phyloP scores from a whole-genome alignment of 805 yeast genomes.

The Candida sonorensis region DNA sequence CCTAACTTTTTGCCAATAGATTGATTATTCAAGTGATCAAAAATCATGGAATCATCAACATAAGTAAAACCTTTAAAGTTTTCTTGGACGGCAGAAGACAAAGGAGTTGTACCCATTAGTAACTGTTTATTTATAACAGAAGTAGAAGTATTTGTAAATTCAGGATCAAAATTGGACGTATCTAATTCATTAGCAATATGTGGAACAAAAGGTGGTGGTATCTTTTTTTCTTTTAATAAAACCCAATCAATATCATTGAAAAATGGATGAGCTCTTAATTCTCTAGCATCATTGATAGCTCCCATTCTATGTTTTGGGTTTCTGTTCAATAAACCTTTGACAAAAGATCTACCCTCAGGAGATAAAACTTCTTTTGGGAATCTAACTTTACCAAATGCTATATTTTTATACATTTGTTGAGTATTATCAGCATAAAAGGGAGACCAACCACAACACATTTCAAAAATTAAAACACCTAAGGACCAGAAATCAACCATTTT shows the following conservation, averaged over 20 bases:
- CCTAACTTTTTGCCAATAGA: conserved; percentile 31
- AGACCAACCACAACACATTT: conserved; percentile 99
- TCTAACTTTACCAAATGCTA: conserved; percentile 96
- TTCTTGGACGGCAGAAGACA: conserved; percentile 92
- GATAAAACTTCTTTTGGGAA: conserved; percentile 95
- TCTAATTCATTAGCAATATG: conserved; percentile 87
- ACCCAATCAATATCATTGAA: conserved; percentile 92
- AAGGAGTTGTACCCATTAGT: conserved; percentile 67
- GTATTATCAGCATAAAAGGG: conserved; percentile 97
- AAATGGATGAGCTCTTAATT: conserved; percentile 86
- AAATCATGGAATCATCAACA: conserved; percentile 89
- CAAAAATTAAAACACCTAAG: conserved; percentile 90
- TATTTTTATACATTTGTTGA: conserved; percentile 98
- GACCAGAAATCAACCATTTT: conserved; percentile 99
- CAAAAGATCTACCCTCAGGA: conserved; percentile 90
- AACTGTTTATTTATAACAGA: conserved; percentile 66
- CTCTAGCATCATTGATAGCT: conserved; percentile 85
- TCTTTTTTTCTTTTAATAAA: conserved; percentile 63
- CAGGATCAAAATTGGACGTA: conserved; percentile 96
- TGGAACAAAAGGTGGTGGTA: conserved; percentile 97
- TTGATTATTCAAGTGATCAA: conserved; percentile 56
- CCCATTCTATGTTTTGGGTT: conserved; percentile 95
- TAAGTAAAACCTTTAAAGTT: conserved; percentile 96
- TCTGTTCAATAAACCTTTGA: conserved; percentile 89
- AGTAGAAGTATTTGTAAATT: conserved; percentile 88